phyloP scores from a whole-genome alignment of 371 early-diverging fungal species.

The Aphelidium insulamus region DNA sequence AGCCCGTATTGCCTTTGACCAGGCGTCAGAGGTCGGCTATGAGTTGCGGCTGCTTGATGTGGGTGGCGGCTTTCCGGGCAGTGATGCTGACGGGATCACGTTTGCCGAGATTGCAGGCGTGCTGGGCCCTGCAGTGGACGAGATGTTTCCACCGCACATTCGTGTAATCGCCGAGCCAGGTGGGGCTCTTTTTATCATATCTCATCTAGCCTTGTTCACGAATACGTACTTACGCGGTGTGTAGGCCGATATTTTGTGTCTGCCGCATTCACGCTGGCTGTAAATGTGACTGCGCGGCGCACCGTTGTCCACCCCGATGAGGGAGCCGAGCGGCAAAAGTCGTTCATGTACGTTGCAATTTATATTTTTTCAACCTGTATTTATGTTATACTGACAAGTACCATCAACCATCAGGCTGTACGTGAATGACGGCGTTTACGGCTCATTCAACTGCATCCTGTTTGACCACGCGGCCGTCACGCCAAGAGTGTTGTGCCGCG shows the following conservation, averaged over 20 bases:
- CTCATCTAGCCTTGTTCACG: too few relatives aligned
- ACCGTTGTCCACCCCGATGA: slow-evolving; percentile 19
- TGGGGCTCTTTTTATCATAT: too few relatives aligned
- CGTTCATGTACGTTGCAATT: slow-evolving; percentile 1
- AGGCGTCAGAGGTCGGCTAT: slow-evolving; percentile 47
- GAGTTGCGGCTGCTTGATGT: slow-evolving; percentile 63
- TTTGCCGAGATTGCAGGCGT: slow-evolving; percentile 68
- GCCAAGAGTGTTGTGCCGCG: slow-evolving; percentile 36
- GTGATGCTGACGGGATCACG: slow-evolving; percentile 35
- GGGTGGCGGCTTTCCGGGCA: slow-evolving; percentile 95
- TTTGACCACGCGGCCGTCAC: slow-evolving; percentile 77
- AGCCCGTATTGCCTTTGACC: slow-evolving; percentile 69
- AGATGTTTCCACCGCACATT: slow-evolving; percentile 47
- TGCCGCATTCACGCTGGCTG: slow-evolving; percentile 76
- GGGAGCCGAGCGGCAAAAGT: not conserved
- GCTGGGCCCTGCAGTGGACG: slow-evolving; percentile 51
- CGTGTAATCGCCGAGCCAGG: slow-evolving; percentile 95
- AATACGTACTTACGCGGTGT: too few relatives aligned
- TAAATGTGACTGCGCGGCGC: slow-evolving; percentile 75
- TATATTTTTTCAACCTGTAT: slow-evolving; percentile 1
- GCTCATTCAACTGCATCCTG: slow-evolving; percentile 89
- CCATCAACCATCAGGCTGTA: too few relatives aligned
- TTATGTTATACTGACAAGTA: not conserved
- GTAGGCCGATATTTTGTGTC: slow-evolving; percentile 85
- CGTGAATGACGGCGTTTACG: slow-evolving; percentile 94